Conservation (phyloP, 2,329 filamentous ascomycete genomes). For the Huntiella omanensis region DNA sequence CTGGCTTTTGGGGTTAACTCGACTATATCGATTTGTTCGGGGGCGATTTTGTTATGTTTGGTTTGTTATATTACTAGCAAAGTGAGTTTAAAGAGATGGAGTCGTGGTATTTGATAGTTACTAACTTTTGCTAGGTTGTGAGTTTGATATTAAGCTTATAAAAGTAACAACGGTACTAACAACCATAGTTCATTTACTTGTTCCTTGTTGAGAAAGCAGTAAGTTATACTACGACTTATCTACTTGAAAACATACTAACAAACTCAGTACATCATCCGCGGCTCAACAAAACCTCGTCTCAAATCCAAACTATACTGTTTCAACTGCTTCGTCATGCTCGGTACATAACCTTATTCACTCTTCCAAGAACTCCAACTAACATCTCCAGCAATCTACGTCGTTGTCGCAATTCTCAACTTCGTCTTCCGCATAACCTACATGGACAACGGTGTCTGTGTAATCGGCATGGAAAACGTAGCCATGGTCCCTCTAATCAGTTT, state of each 20-base stretch:
- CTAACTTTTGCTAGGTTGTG: conserved; percentile 7
- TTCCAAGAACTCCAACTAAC: not conserved
- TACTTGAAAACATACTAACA: not conserved
- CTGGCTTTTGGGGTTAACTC: conserved; percentile 37
- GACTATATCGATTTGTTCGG: conserved; percentile 31
- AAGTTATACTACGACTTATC: conserved; percentile 14
- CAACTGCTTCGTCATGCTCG: conserved; percentile 37
- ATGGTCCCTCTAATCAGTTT: conserved; percentile 44
- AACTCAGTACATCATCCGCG: conserved; percentile 36
- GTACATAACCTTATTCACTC: not conserved
- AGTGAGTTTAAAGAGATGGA: conserved; percentile 19
- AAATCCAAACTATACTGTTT: conserved; percentile 40
- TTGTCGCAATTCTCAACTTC: conserved; percentile 38
- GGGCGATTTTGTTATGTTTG: conserved; percentile 40
- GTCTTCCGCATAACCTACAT: conserved; percentile 39
- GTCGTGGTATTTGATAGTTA: not conserved
- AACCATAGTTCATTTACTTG: conserved; percentile 35
- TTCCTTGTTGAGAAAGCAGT: conserved; percentile 47
- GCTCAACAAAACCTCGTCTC: conserved; percentile 29
- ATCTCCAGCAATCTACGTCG: conserved; percentile 18
- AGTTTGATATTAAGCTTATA: not conserved
- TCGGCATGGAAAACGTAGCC: conserved; percentile 38
- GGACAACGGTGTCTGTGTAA: conserved; percentile 36
- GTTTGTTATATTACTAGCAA: conserved; percentile 45
- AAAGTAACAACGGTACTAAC: not conserved